Evolutionary conservation across 257 asterid genomes (phyloP), one percentile per base, ranked within the genome.

Genomic region (Scutellaria barbata): DNA sequence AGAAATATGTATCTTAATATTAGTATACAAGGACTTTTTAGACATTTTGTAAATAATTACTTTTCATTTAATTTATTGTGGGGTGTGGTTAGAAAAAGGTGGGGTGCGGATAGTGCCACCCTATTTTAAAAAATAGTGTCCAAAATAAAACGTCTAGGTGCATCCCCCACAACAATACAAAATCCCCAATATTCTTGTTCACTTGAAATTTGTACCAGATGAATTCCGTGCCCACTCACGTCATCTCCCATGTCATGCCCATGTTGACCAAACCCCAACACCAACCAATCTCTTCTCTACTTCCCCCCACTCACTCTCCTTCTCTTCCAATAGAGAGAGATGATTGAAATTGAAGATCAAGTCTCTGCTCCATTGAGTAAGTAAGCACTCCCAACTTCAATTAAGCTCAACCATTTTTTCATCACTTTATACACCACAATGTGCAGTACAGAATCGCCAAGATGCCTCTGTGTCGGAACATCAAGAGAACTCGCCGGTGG

Each of bases 401-500:
- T 61, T 78, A 13, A 40, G 37, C 72, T 46, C 14, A 66, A 65
- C 10, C 63, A 0, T 7, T 22, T 74, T 63, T 20, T 63, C 37
- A 17, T 53, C 16, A 7, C 39, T 52, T 16, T 11, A 5, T 12
- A 3, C 30, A 33, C 10, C 18, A 52, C 39, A 63, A 58, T 75
- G 63, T 76, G 82, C 85, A 87, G 94, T 84, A 68, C 73, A 22
- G 59, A 71, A 52, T 30, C 6, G 16, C 69, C 63, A 60, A 13
- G 53, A 69, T 74, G 87, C 72, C 59, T 69, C 85, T 66, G 20
- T 53, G 33, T 71, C 81, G 37, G 50, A 39, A 10, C 40, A 14
- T 55, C 69, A 69, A 25, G 88, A 84, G 13, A 88, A 77, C 65
- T 87, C 96, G 68, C 85, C 92, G 71, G 87, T 89, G 33, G 94